Base-by-base conservation (phyloP, 129 eudicot species). In the Sambucus nigra region DNA sequence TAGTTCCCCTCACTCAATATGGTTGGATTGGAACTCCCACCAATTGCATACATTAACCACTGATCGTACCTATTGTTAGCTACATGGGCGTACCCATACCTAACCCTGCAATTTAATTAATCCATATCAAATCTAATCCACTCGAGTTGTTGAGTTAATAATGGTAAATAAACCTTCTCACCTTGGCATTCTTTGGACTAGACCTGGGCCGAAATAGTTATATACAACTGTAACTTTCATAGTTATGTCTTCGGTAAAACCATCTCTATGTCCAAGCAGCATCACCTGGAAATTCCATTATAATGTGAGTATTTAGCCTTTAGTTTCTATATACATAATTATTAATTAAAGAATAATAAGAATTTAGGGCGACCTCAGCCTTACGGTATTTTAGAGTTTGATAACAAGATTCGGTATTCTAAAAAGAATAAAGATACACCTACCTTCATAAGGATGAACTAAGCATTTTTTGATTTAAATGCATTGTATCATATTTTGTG, bases 121-220 rank as follows among this genome's bases (percentile, higher is more conserved):
- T 51, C 10, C 8, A 5, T 2, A 26, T 10, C 3, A 3, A 35
- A 35, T 7, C 42, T 35, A 35, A 35, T 7, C 9, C 42, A 35
- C 12, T 1, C 9, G 13, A 35, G 12, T 35, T 15, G n/a, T n/a
- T n/a, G n/a, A n/a, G n/a, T n/a, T n/a, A n/a, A n/a, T n/a, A n/a
- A n/a, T n/a, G n/a, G n/a, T n/a, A n/a, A n/a, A n/a, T n/a, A n/a
- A n/a, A n/a, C n/a, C n/a, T n/a, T n/a, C 40, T 67, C 21, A 67
- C 72, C 72, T 51, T 7, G 72, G 72, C 65, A 67, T 57, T 21
- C 72, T 67, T 25, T 57, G 50, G 25, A 58, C 53, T 0, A 67
- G 52, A 48, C 8, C 51, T 38, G 59, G 65, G 25, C 72, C 72
- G 20, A 67, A 67, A 57, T 59, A 18, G 53, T 67, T 67, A 42